Evolutionary conservation across 139 green algal genomes (phyloP), one percentile per base, ranked within the genome.

Genomic region (Chlorella sp.): DNA sequence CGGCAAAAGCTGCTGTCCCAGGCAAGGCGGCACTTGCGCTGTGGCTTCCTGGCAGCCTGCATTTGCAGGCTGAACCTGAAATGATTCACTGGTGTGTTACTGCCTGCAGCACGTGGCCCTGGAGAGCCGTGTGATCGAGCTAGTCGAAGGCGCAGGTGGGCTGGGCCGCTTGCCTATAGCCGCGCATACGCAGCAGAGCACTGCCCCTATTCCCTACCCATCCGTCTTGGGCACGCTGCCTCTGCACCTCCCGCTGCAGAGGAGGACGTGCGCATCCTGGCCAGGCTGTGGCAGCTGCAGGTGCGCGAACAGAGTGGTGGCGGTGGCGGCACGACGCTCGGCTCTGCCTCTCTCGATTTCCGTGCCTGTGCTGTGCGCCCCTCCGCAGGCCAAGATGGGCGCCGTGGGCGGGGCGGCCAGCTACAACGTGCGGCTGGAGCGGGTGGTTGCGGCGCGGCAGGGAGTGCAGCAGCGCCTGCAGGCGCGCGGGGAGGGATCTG

Each of bases 321-420:
- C n/a, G n/a, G n/a, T n/a, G n/a, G n/a, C n/a, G n/a, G n/a, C n/a
- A n/a, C n/a, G n/a, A n/a, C n/a, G n/a, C n/a, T n/a, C n/a, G n/a
- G n/a, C n/a, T n/a, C n/a, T n/a, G n/a, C n/a, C n/a, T n/a, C n/a
- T n/a, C n/a, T n/a, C n/a, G n/a, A n/a, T n/a, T n/a, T n/a, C n/a
- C n/a, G n/a, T n/a, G n/a, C n/a, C n/a, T n/a, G n/a, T n/a, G n/a
- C n/a, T n/a, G n/a, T n/a, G n/a, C n/a, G n/a, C n/a, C n/a, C n/a
- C n/a, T n/a, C n/a, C n/a, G n/a, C n/a, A n/a, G 71, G 88, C 84
- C 67, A 97, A 97, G 74, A 97, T 97, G 93, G 79, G 90, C 71
- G 81, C 89, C 0, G 90, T 97, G 9, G 86, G 79, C 14, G 53
- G 60, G 15, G 55, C 33, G 17, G 67, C 68, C 45, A 11, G 77